A percentile compares a stretch with the other conserved stretches of the same genome.
These are phyloP conservation scores for Sclerotinia minor DNA, from an alignment of 2,329 filamentous ascomycete genomes.

Conservation along the genomic window DNA sequence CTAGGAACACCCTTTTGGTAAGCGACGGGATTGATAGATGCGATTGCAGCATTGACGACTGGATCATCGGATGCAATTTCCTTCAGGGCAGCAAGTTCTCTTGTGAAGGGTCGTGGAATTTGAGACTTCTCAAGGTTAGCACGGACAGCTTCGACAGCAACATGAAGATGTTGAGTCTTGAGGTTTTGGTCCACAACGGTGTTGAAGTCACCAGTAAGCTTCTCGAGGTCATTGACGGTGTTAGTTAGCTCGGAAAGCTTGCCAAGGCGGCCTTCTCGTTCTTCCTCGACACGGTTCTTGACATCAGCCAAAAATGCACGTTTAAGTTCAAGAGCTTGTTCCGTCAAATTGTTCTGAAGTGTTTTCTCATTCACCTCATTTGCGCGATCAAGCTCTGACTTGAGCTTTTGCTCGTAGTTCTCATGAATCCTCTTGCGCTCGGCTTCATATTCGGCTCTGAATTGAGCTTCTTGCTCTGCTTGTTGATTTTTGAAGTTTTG, in stretches of 20 bases:
- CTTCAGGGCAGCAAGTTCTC: constrained; percentile 90
- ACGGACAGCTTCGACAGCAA: constrained; percentile 90
- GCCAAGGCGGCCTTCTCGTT: constrained; percentile 82
- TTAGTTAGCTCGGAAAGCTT: constrained; percentile 78
- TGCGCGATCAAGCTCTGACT: constrained; percentile 75
- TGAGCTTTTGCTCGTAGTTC: constrained; percentile 77
- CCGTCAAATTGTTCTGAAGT: constrained; percentile 78
- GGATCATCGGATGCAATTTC: constrained; percentile 82
- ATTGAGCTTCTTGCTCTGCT: constrained; percentile 75
- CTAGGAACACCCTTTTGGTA: constrained; percentile 92
- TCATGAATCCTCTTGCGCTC: constrained; percentile 79
- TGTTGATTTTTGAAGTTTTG: constrained; percentile 83
- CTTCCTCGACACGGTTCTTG: constrained; percentile 77
- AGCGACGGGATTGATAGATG: constrained; percentile 89
- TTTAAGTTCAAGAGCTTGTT: constrained; percentile 89
- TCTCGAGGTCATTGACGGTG: constrained; percentile 80
- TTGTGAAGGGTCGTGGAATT: constrained; percentile 80
- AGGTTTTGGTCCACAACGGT: constrained; percentile 86
- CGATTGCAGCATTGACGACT: constrained; percentile 89
- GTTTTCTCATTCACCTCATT: constrained; percentile 80
- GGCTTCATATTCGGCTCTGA: constrained; percentile 82
- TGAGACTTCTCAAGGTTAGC: constrained; percentile 74
- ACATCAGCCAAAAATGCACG: constrained; percentile 79
- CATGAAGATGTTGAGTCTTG: constrained; percentile 92
- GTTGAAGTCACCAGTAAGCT: constrained; percentile 86